Evolutionary conservation across 345 rosid genomes (phyloP).

Genomic region (Linum trigynum): DNA sequence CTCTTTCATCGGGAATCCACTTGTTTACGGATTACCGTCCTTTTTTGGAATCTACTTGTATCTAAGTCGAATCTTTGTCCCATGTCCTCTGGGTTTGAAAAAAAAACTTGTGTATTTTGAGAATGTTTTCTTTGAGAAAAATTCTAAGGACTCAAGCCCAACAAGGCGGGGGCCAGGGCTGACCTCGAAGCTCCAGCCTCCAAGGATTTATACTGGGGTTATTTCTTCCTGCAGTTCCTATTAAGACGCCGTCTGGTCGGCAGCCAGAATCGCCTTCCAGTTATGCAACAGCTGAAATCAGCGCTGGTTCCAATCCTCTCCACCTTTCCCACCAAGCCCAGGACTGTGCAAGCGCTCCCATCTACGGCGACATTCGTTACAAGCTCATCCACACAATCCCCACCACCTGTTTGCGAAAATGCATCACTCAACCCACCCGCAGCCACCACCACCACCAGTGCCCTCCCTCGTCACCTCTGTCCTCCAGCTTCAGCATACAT

Average conservation of each 20-base stretch:
- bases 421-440: conserved; percentile 39
- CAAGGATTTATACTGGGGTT: no score
- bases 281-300: conserved; percentile 37
- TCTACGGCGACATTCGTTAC: conserved; percentile 1
- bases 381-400: conserved; percentile 10
- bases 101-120: no score
- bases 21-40: no score
- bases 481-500: conserved; percentile 72
- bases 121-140: no score
- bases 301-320: conserved; percentile 47
- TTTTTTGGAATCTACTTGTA: no score
- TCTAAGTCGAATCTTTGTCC: no score
- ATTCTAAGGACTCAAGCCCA: no score
- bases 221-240: neutral
- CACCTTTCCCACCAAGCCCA: conserved; percentile 32
- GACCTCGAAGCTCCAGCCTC: no score
- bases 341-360: conserved; percentile 14
- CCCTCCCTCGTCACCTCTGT: conserved; percentile 14
- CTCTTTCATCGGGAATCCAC: no score
- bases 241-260: neutral
- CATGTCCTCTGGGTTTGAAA: no score
- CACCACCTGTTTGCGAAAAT: conserved; percentile 65
- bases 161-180: no score
- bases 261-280: neutral
- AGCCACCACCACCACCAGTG: neutral